Conservation (phyloP, 176 grass and related monocot species). For the Saccharum spontaneum region DNA sequence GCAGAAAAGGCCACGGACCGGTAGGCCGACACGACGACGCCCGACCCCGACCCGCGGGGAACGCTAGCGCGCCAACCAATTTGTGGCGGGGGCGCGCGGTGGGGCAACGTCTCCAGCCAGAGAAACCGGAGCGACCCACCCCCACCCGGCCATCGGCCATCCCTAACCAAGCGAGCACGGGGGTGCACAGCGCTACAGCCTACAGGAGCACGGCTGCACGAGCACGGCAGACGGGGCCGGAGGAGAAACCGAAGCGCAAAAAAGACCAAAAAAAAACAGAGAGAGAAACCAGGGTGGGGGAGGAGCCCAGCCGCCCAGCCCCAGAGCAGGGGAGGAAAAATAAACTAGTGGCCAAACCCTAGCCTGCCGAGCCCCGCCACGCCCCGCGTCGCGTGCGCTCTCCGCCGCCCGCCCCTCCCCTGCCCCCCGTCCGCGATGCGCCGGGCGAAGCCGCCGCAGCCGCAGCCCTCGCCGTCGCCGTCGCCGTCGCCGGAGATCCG, state of each 20-base stretch:
- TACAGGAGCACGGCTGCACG: background rate
- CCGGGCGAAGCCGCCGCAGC: slow-evolving; percentile 40
- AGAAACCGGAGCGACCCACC: background rate
- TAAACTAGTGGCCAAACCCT: slow-evolving; percentile 51
- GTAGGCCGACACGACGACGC: background rate
- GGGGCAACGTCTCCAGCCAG: background rate
- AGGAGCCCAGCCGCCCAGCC: background rate
- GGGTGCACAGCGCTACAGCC: too few species aligned
- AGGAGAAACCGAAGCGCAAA: slow-evolving; percentile 28
- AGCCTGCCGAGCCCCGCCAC: slow-evolving; percentile 10
- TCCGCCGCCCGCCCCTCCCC: background rate
- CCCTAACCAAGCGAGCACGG: background rate
- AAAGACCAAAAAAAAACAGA: background rate
- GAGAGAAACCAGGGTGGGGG: background rate
- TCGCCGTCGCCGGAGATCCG: slow-evolving; percentile 58
- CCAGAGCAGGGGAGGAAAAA: background rate
- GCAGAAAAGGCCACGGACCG: background rate
- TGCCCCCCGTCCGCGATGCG: slow-evolving; percentile 33
- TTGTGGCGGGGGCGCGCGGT: background rate
- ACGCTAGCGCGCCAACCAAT: background rate
- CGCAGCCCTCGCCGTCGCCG: slow-evolving; percentile 24
- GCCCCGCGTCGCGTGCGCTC: background rate
- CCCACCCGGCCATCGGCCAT: too few species aligned
- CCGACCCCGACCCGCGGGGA: background rate
- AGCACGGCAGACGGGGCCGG: background rate